phyloP scores from a whole-genome alignment of 2,329 filamentous ascomycete genomes.

The Phoma sp. region DNA sequence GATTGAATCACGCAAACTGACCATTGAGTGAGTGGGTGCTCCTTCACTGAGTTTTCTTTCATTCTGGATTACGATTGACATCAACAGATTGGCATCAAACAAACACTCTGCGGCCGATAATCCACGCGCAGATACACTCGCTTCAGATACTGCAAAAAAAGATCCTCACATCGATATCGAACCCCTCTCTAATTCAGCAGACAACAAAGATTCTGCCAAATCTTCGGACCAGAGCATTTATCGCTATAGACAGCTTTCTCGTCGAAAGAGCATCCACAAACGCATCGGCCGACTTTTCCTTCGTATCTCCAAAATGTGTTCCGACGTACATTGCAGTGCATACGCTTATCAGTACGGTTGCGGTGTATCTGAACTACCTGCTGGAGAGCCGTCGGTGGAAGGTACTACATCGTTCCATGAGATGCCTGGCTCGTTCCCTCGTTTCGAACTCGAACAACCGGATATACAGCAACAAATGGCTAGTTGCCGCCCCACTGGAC shows the following conservation, averaged over 20 bases:
- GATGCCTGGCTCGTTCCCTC: conserved; percentile 9
- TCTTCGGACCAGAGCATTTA: not conserved
- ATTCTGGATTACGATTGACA: too few species aligned
- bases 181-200: not conserved
- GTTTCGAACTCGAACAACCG: conserved; percentile 2
- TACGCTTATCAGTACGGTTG: not conserved
- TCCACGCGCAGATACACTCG: not conserved
- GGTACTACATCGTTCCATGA: not conserved
- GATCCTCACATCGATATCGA: not conserved
- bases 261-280: conserved; percentile 7
- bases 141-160: not conserved
- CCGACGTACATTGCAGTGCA: not conserved
- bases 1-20: conserved; percentile 11
- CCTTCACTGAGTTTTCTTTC: not conserved
- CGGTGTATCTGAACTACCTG: conserved; percentile 1
- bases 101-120: not conserved
- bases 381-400: not conserved
- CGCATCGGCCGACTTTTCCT: conserved; percentile 2
- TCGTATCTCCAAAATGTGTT: not conserved
- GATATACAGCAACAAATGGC: not conserved
- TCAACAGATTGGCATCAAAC: conserved; percentile 4
- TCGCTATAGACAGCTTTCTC: not conserved
- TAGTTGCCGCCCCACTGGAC: not conserved
- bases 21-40: conserved; percentile 18
- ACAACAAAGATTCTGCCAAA: not conserved